Percentiles rank a stretch among this genome's conserved stretches.
These are phyloP conservation scores for Conticribra guillardii DNA, from an alignment of 108 stramenopile species.

Conservation along the genomic window DNA sequence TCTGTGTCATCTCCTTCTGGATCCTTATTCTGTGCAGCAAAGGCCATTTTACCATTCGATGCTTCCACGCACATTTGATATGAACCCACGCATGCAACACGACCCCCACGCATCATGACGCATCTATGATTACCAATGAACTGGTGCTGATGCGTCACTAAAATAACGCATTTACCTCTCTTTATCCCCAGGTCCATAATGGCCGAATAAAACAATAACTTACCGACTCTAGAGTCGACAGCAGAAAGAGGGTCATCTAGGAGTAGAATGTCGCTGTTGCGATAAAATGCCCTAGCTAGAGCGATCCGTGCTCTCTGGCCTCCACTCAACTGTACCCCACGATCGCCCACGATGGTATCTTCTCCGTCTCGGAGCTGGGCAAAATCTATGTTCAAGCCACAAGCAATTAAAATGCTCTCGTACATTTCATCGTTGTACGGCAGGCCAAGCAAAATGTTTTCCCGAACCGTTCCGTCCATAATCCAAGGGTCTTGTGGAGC, in stretches of 20 bases:
- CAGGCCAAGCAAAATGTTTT: conserved; percentile 86
- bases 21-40: conserved; percentile 38
- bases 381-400: conserved; percentile 80
- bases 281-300: conserved; percentile 78
- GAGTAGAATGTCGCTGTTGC: conserved; percentile 75
- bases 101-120: conserved; percentile 79
- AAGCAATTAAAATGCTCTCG: conserved; percentile 69
- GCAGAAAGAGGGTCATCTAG: conserved; percentile 95
- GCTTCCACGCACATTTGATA: conserved; percentile 71
- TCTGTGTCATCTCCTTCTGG: conserved; percentile 17
- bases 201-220: conserved; percentile 82
- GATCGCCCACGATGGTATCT: conserved; percentile 88
- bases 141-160: conserved; percentile 96
- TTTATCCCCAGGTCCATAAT: conserved; percentile 63
- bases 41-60: conserved; percentile 50
- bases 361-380: conserved; percentile 75
- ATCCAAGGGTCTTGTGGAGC: conserved; percentile 94
- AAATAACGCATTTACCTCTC: conserved; percentile 72
- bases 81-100: conserved; percentile 64
- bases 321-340: conserved; percentile 92
- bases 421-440: conserved; percentile 62
- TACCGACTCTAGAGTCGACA: conserved; percentile 90
- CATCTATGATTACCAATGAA: conserved; percentile 69
- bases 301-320: conserved; percentile 94
- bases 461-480: conserved; percentile 86